phyloP scores from a whole-genome alignment of 2,329 filamentous ascomycete genomes.

The Neofusicoccum umdonicola region DNA sequence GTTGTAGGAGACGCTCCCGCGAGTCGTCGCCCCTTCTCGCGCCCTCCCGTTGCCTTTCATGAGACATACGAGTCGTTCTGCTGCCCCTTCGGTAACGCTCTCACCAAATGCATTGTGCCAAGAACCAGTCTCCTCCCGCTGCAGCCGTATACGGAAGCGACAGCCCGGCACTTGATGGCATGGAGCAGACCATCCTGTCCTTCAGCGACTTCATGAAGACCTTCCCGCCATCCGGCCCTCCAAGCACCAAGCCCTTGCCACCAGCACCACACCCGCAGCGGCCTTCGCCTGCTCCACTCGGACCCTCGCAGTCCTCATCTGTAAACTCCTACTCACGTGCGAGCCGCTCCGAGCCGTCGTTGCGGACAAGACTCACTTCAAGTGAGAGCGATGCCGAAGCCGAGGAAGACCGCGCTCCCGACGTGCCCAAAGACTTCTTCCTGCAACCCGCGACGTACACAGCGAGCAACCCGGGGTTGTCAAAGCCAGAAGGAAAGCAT shows the following conservation, averaged over 20 bases:
- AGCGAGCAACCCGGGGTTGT: not conserved
- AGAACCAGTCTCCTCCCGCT: not conserved
- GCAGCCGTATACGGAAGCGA: not conserved
- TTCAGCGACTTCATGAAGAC: constrained; percentile 12
- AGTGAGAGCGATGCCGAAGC: not conserved
- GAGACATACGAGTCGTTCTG: not conserved
- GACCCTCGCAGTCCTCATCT: not conserved
- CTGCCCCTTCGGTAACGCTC: not conserved
- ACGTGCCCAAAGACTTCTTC: not conserved
- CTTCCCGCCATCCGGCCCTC: not conserved
- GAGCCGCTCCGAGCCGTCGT: not conserved
- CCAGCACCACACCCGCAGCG: not conserved
- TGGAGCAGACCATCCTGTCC: constrained; percentile 6
- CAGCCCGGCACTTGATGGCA: not conserved
- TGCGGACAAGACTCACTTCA: not conserved
- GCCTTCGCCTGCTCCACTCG: not conserved
- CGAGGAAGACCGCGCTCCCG: not conserved
- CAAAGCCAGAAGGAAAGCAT: not conserved
- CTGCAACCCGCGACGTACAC: constrained; percentile 11
- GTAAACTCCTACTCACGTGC: not conserved
- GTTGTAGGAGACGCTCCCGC: not conserved
- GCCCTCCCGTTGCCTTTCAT: not conserved
- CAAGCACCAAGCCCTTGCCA: not conserved
- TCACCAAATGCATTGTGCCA: not conserved
- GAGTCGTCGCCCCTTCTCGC: not conserved